phyloP scores from a whole-genome alignment of 768 basidiomycete species.

The Agrocybe pediades region DNA sequence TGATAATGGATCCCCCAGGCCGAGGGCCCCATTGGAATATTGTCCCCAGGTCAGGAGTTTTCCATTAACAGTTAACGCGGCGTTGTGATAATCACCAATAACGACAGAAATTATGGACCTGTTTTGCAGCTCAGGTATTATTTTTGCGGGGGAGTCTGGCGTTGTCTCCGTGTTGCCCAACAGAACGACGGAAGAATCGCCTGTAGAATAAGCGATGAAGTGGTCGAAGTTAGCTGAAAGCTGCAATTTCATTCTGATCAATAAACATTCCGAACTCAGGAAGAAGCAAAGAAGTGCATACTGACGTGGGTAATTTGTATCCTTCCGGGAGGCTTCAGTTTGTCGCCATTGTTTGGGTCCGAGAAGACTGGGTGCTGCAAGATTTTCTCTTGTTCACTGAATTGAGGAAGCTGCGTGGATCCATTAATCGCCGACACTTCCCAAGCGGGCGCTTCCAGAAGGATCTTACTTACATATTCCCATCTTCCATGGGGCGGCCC shows the following conservation, averaged over 20 bases:
- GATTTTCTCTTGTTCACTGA: conserved; percentile 63
- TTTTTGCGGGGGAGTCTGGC: conserved; percentile 47
- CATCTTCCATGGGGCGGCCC: conserved; percentile 45
- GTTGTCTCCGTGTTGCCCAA: conserved; percentile 60
- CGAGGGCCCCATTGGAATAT: conserved; percentile 80
- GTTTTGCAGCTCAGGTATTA: conserved; percentile 77
- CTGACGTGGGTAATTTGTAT: conserved; percentile 81
- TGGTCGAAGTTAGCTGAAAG: conserved; percentile 83
- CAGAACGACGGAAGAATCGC: conserved; percentile 69
- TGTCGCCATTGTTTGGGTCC: conserved; percentile 25
- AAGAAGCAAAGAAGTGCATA: conserved; percentile 13
- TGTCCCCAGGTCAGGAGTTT: conserved; percentile 81
- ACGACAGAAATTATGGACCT: conserved; percentile 82
- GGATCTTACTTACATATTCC: conserved; percentile 65
- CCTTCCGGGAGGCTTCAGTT: conserved; percentile 38
- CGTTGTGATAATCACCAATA: conserved; percentile 91
- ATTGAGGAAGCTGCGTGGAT: conserved; percentile 62
- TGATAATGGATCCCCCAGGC: conserved; percentile 73
- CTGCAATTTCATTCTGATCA: conserved; percentile 38
- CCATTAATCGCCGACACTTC: conserved; percentile 7
- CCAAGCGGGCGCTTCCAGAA: not conserved
- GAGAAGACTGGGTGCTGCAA: conserved; percentile 45
- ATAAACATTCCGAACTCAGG: conserved; percentile 9
- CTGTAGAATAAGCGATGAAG: conserved; percentile 83
- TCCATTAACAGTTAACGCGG: conserved; percentile 79